Evolutionary conservation across 169 alveolate species (phyloP).

Genomic region (Cryptosporidium sp.): DNA sequence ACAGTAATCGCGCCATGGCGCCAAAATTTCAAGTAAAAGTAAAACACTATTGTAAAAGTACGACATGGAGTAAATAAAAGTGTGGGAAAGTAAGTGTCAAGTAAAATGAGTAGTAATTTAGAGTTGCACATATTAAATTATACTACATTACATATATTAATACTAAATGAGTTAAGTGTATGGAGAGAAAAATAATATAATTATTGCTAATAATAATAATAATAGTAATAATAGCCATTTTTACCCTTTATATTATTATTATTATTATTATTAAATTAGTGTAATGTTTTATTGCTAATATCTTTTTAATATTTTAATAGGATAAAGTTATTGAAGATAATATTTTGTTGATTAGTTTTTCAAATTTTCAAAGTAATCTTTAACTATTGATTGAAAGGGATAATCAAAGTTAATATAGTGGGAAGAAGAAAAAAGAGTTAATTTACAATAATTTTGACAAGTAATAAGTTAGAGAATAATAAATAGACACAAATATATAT

Average conservation of each 20-base stretch:
- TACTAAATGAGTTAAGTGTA: background rate
- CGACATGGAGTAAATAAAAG: background rate
- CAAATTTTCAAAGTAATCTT: background rate
- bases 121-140: background rate
- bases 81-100: constrained; percentile 29
- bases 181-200: background rate
- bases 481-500: background rate
- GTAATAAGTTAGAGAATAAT: constrained; percentile 1
- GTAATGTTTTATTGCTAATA: constrained; percentile 5
- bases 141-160: background rate
- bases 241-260: no score
- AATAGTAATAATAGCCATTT: no score
- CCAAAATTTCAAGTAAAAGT: constrained; percentile 9
- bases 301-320: background rate
- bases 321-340: constrained; percentile 4
- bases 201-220: background rate
- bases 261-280: background rate
- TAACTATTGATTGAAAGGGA: background rate
- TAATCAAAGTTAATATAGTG: background rate
- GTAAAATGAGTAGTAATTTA: constrained; percentile 2
- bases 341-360: constrained; percentile 16
- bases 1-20: constrained; percentile 6
- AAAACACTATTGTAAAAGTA: background rate
- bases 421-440: background rate
- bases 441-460: background rate